Evolutionary conservation across 2,329 filamentous ascomycete genomes (phyloP).

Genomic region (Aspergillus uvarum): DNA sequence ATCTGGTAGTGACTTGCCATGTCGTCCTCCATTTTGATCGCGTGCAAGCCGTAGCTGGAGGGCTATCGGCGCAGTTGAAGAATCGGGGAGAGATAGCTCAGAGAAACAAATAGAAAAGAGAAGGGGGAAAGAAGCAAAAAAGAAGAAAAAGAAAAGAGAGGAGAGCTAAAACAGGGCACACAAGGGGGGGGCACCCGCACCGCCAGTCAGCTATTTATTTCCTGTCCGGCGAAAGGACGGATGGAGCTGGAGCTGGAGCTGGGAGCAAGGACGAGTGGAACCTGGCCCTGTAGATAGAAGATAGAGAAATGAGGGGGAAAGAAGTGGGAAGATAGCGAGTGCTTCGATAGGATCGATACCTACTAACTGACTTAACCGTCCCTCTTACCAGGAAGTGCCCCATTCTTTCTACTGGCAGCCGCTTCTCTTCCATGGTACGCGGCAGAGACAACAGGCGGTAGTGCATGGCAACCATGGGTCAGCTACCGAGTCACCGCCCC

Average conservation of each 20-base stretch:
- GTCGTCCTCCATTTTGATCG: conserved; percentile 41
- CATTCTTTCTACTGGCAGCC: conserved; percentile 19
- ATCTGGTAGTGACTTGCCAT: conserved; percentile 90
- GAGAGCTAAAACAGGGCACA: conserved; percentile 3
- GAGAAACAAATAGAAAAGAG: conserved; percentile 1
- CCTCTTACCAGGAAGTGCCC: background rate
- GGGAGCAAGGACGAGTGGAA: conserved; percentile 8
- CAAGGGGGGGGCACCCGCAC: conserved; percentile 17
- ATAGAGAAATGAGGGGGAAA: background rate
- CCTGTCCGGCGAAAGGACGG: conserved; percentile 12
- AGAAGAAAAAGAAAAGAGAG: conserved; percentile 12
- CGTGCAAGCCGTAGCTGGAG: background rate
- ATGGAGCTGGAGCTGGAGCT: conserved; percentile 17
- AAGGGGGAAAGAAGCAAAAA: conserved; percentile 5
- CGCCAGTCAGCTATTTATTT: conserved; percentile 16
- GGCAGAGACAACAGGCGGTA: conserved; percentile 21
- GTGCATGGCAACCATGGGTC: conserved; percentile 26
- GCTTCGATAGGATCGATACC: conserved; percentile 6
- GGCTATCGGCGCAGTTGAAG: conserved; percentile 13
- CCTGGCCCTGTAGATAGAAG: background rate
- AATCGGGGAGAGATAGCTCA: conserved; percentile 10
- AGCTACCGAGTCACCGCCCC: conserved; percentile 9
- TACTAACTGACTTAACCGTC: background rate
- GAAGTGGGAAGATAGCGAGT: conserved; percentile 6
- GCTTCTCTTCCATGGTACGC: conserved; percentile 22